These are phyloP conservation scores for Penicillium sp. DNA, from an alignment of 2,329 filamentous ascomycete species.

Conservation along the genomic window DNA sequence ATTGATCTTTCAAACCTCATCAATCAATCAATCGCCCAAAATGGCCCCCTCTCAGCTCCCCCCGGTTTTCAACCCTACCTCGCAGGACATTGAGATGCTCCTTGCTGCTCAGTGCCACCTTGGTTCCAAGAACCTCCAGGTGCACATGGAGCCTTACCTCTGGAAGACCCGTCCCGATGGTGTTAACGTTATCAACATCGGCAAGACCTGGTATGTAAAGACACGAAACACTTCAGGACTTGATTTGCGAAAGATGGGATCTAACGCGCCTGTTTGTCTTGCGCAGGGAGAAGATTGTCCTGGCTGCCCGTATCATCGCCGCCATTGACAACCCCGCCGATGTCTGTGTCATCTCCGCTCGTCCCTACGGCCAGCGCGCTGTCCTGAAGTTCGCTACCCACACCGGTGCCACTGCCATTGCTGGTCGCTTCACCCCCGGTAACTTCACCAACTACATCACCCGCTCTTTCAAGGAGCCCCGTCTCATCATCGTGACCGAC, in stretches of 20 bases:
- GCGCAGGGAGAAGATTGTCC: slow-evolving; percentile 96
- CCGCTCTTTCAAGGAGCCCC: slow-evolving; percentile 99
- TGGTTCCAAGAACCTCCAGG: slow-evolving; percentile 98
- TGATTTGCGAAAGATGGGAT: slow-evolving; percentile 1
- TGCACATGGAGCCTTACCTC: slow-evolving; percentile 99
- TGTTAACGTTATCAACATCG: slow-evolving; percentile 98
- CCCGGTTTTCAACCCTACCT: slow-evolving; percentile 91
- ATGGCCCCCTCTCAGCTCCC: slow-evolving; percentile 96
- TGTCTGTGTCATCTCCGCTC: slow-evolving; percentile 98
- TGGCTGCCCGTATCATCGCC: slow-evolving; percentile 97
- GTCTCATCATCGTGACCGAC: slow-evolving; percentile 98
- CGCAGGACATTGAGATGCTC: slow-evolving; percentile 99
- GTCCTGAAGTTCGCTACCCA: slow-evolving; percentile 99
- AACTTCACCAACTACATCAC: slow-evolving; percentile 99
- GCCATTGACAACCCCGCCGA: slow-evolving; percentile 99
- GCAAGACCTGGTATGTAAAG: slow-evolving; percentile 88
- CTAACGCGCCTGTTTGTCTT: slow-evolving; percentile 18
- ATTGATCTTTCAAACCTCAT: slow-evolving; percentile 40
- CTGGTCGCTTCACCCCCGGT: slow-evolving; percentile 99
- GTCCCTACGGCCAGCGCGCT: slow-evolving; percentile 98
- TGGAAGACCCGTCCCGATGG: slow-evolving; percentile 99
- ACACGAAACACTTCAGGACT: background rate
- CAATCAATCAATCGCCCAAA: slow-evolving; percentile 55
- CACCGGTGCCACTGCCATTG: slow-evolving; percentile 96
- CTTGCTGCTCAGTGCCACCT: slow-evolving; percentile 94